Base-by-base conservation (phyloP, 495 filamentous ascomycete species). In the Lasiosphaeria hispida region DNA sequence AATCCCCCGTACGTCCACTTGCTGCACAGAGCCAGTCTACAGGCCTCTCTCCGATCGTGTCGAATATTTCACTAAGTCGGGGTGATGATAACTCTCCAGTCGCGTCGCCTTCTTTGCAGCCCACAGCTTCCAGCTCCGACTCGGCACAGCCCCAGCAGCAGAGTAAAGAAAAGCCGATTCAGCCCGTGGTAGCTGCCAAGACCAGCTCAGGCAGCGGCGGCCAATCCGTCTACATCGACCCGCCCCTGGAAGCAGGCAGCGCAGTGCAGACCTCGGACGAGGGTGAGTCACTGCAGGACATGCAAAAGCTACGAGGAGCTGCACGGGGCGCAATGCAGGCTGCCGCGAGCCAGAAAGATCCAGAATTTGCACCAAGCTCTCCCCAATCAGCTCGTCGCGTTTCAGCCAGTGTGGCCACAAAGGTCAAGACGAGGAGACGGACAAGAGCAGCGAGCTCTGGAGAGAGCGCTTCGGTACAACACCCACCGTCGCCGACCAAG, bases 11-110 rank as follows among this genome's bases (percentile, higher is more conserved):
- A 38, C 51, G 43, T 60, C 38, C 39, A 15, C 17, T 36, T 14
- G 40, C 40, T 54, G 23, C 59, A 11, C 34, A 17, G 33, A 53
- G 9, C 41, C 47, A n/a, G 33, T 36, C 65, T 5, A 63, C 67
- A 4, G 69, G 69, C 0, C 65, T 72, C 36, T 72, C 69, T 4
- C 69, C 69, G 33, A 44, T 45, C 11, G 60, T 72, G 9, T 66
- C 67, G 10, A 70, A 55, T 14, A 58, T 72, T 36, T 48, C 57
- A 39, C 48, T 72, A 40, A 57, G 45, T 44, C 42, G 10, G 9
- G 13, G 33, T 30, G 35, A 54, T 35, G 36, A 13, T 43, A 54
- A 37, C 44, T 30, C 56, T 40, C 37, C 60, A 39, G 53, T 17
- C 10, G 53, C 45, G 14, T 9, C 48, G 33, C 38, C 48, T 39